Base-by-base conservation (phyloP, 2,329 filamentous ascomycete species). In the Fusarium burgessii region DNA sequence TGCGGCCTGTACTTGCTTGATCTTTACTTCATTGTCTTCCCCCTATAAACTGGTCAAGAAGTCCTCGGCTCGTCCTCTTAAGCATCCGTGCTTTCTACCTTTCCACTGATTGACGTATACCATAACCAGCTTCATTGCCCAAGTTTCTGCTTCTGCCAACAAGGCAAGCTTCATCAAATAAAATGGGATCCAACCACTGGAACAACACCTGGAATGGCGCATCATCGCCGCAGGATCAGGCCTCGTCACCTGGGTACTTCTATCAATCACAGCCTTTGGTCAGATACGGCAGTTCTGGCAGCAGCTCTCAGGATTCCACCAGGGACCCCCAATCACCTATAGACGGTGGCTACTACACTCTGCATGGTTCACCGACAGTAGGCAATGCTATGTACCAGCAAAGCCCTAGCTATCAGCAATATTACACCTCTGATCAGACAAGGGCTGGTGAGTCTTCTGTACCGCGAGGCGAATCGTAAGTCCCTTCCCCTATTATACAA, bases 241-340 rank as follows among this genome's bases (percentile, higher is more conserved):
- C 55, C 15, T 56, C 60, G 14, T 76, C 74, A 8, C 70, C 55
- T 11, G 67, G 61, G 36, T 72, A 75, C 45, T 56, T 58, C n/a
- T 70, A 73, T 50, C 72, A 74, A 45, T 77, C 78, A 18, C 66
- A 77, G 38, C 74, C 77, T 27, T 68, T 80, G 38, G 69, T 70
- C 18, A 72, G 77, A 47, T 73, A 77, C 58, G 63, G 52, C 6
- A 79, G 79, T 67, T 80, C 79, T 7, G 74, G 77, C 11, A 77
- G 75, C 13, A 77, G 75, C 55, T 77, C 78, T 17, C 73, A 72
- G 50, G 55, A 67, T 25, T 75, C 74, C 7, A 76, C 73, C 7
- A 57, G 47, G 32, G 47, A 72, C 25, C 73, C 77, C n/a, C 73
- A 73, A 12, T 80, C 78, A 45, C 77, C 78, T 18, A 58, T 69